A percentile compares a stretch with the other conserved stretches of the same genome.
These are phyloP conservation scores for Yarrowia deformans DNA, from an alignment of 805 yeast species.

Conservation along the genomic window DNA sequence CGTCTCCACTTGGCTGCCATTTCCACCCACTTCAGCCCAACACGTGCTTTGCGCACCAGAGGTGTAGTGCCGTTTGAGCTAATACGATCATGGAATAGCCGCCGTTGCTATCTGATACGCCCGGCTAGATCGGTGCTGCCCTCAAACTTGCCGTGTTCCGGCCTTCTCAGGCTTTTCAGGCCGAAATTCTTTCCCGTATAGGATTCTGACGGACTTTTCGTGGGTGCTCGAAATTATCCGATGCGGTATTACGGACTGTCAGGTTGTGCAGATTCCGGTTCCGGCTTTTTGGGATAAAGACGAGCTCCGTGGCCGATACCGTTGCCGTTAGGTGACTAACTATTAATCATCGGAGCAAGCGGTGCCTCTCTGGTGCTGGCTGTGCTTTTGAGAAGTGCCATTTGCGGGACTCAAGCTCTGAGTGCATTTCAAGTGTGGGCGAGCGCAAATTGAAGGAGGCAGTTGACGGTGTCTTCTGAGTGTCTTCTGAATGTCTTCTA, in stretches of 20 bases:
- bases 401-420: constrained; percentile 3
- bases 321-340: background rate
- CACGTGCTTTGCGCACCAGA: background rate
- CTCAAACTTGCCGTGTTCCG: background rate
- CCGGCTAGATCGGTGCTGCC: background rate
- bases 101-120: background rate
- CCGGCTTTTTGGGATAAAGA: background rate
- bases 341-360: background rate
- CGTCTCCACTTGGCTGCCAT: background rate
- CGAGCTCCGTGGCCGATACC: no score
- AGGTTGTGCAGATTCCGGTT: background rate
- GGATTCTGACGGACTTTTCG: background rate
- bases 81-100: background rate
- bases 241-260: background rate
- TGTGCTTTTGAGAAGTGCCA: background rate
- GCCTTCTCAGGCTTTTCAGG: background rate
- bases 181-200: background rate
- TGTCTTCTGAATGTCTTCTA: no score
- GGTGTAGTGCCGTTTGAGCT: constrained; percentile 8
- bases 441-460: background rate
- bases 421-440: background rate
- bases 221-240: no score
- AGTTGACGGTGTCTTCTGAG: background rate
- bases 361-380: background rate
- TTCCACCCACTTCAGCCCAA: background rate